These are phyloP conservation scores for Xylaria sp. DNA, from an alignment of 2,329 filamentous ascomycete species.

Conservation along the genomic window DNA sequence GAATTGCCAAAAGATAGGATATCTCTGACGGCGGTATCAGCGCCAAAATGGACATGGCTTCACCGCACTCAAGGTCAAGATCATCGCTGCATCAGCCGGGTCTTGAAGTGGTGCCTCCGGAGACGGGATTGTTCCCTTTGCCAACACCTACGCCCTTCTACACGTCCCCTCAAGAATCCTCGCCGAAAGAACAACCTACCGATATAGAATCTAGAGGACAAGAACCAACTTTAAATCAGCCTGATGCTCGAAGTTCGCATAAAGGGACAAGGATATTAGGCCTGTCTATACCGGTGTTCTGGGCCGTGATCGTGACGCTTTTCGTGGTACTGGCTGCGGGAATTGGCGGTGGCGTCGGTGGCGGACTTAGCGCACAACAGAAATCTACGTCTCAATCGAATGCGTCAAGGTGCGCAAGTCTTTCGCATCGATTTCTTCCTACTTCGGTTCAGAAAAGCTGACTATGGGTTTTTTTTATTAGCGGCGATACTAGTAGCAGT, in stretches of 20 bases:
- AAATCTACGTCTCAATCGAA: constrained; percentile 27
- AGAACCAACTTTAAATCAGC: constrained; percentile 5
- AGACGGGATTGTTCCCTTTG: constrained; percentile 40
- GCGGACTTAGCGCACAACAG: constrained; percentile 40
- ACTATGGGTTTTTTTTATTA: constrained; percentile 1
- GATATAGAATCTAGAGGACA: background rate
- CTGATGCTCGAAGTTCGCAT: background rate
- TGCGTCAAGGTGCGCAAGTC: constrained; percentile 30
- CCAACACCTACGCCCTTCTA: constrained; percentile 23
- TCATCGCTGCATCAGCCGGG: constrained; percentile 24
- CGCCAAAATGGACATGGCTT: constrained; percentile 11
- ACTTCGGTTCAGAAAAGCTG: background rate
- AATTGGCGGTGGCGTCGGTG: constrained; percentile 44
- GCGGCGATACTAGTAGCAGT: constrained; percentile 1
- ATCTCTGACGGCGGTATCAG: background rate
- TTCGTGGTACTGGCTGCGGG: constrained; percentile 42
- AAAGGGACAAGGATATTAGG: constrained; percentile 38
- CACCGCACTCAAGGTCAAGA: constrained; percentile 23
- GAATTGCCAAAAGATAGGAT: background rate
- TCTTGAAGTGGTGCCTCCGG: constrained; percentile 42
- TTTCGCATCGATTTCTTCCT: background rate
- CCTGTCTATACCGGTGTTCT: constrained; percentile 44
- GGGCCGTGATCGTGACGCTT: constrained; percentile 40
- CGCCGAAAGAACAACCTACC: constrained; percentile 11
- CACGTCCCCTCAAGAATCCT: background rate